Base-by-base conservation (phyloP, 2,329 filamentous ascomycete genomes). In the Fusarium chaquense region DNA sequence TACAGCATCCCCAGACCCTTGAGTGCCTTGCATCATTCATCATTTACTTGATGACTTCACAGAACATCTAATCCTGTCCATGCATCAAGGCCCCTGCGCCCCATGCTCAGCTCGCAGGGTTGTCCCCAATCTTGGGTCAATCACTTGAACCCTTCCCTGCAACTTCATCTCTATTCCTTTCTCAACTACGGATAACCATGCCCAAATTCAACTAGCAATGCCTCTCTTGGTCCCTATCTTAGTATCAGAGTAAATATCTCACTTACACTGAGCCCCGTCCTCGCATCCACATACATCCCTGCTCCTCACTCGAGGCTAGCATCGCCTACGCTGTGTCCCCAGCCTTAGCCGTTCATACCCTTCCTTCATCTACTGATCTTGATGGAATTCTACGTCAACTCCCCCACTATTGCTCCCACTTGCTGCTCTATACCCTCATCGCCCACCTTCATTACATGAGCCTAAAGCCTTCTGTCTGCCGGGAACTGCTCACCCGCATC, bases 71-170 rank as follows among this genome's bases (percentile, higher is more conserved):
- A 70, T 61, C 59, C 60, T 62, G 52, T 60, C 52, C 45, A 53
- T 61, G 62, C 47, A 62, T 49, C 63, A 64, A 58, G 71, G 70
- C 49, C 65, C 75, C 75, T 76, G 75, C 75, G 73, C 75, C 75
- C 74, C 75, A 70, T 69, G 70, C 72, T 77, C 76, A 77, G 76
- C 76, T 77, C 61, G 67, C 76, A 75, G 76, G 73, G 73, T 71
- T 74, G 65, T 61, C 61, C 60, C 61, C 53, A 62, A 69, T 56
- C 58, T 64, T 69, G 71, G 70, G 58, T 69, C 62, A 61, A 62
- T 67, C 64, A 56, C 54, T 47, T 67, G 33, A 53, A 62, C 46
- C 62, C 54, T 49, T 46, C 61, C 50, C 49, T 65, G 56, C 51
- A 59, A 43, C 51, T 61, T 49, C 41, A 63, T 63, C 58, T 67